Evolutionary conservation across 345 rosid species (phyloP), one percentile per base, ranked within the genome.

Genomic region (Salix brachista): DNA sequence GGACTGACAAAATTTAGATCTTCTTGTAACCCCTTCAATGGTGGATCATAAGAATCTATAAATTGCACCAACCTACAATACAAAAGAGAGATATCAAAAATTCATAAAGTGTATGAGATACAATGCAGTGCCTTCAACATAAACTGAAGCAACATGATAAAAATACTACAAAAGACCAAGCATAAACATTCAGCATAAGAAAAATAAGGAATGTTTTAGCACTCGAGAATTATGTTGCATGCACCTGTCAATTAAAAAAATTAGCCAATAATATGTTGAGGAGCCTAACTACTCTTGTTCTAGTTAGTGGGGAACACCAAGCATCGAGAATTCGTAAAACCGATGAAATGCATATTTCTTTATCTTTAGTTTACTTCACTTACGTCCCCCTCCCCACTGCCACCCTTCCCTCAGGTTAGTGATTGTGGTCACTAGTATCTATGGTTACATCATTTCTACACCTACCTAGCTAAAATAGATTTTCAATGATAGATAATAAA

Each of bases 1-100:
- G 97, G 98, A 80, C 97, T 96, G 80, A 92, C 99, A 86, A 96
- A 93, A 89, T 96, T 93, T 64, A 96, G 87, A 82, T 96, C 98
- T 83, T 96, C 99, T 76, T 96, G 99, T 80, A 96, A 87, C 71
- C 99, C 99, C 89, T 94, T 96, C 86, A 93, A 79, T 41, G 99
- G 98, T 58, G 96, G 99, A 84, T 96, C 98, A 83, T 92, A 96
- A 61, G 97, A 92, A 78, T 96, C 99, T 70, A 96, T 92, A 86
- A 92, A 96, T 54, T 93, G 97, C 80, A 93, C 94, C 90, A 96
- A 86, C 83, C 99, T 96, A 89, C 66, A 86, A 77, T 70, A 36
- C 65, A 88, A 6, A 65, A 23, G 37, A 60, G 28, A 32, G 58
- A n/a, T 42, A 73, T 62, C 21, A 39, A 41, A 61, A 61, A 73